phyloP scores from a whole-genome alignment of 2,329 filamentous ascomycete genomes.

The Tricladium varicosporioides region DNA sequence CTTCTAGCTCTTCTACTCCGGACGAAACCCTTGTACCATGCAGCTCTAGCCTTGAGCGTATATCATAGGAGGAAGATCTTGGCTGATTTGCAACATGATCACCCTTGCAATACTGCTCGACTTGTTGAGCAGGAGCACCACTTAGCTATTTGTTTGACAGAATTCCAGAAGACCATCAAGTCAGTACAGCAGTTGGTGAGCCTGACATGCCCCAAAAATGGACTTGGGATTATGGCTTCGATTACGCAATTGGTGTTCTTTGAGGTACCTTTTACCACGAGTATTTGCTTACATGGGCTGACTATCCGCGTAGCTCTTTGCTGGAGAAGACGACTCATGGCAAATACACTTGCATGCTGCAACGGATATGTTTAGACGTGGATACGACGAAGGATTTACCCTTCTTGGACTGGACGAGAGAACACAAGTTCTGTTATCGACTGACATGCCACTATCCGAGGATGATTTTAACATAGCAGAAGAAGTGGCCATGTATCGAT shows the following conservation, averaged over 20 bases:
- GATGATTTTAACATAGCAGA: constrained; percentile 37
- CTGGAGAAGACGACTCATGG: constrained; percentile 33
- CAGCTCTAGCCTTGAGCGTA: constrained; percentile 52
- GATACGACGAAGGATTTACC: constrained; percentile 4
- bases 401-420: constrained; percentile 11
- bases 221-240: constrained; percentile 44
- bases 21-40: constrained; percentile 57
- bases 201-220: constrained; percentile 18
- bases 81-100: constrained; percentile 25
- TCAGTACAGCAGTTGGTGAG: constrained; percentile 25
- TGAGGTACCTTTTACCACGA: constrained; percentile 35
- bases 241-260: constrained; percentile 54
- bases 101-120: constrained; percentile 5
- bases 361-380: constrained; percentile 16
- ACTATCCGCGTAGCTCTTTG: constrained; percentile 46
- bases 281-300: constrained; percentile 39
- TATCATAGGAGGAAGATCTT: constrained; percentile 41
- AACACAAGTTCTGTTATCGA: constrained; percentile 6
- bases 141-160: constrained; percentile 36
- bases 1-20: constrained; percentile 54
- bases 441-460: constrained; percentile 10
- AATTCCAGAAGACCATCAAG: constrained; percentile 42
- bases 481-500: constrained; percentile 42
- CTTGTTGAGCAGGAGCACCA: constrained; percentile 29
- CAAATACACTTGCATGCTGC: constrained; percentile 27